phyloP scores from a whole-genome alignment of 176 grass and related monocot genomes.

The Echinochloa phyllopogon region DNA sequence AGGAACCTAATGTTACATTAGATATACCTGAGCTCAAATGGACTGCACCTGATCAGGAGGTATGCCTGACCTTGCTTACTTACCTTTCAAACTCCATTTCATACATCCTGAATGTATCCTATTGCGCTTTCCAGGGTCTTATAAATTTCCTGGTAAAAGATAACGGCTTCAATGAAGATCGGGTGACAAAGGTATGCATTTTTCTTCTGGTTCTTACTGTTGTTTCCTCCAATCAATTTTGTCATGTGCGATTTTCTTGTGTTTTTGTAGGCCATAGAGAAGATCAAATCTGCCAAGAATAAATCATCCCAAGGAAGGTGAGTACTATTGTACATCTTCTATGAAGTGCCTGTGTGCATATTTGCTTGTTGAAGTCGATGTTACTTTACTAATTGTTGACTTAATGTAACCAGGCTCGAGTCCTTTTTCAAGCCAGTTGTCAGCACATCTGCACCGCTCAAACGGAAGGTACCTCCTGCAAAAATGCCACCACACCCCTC shows the following conservation, averaged over 20 bases:
- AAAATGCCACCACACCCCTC: conserved; percentile 9
- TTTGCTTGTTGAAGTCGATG: conserved; percentile 15
- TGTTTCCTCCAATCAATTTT: conserved; percentile 8
- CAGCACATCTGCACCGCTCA: conserved; percentile 42
- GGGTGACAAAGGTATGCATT: conserved; percentile 76
- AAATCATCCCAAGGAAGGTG: conserved; percentile 79
- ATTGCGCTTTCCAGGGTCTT: conserved; percentile 55
- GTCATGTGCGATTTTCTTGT: conserved; percentile 20
- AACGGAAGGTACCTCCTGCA: conserved; percentile 55
- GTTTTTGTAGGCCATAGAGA: conserved; percentile 82
- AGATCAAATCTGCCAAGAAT: conserved; percentile 85
- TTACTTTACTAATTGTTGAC: not conserved
- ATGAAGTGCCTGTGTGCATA: not conserved
- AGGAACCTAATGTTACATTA: conserved; percentile 72
- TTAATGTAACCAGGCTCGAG: conserved; percentile 52
- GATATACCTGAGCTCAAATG: conserved; percentile 83
- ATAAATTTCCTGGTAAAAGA: conserved; percentile 77
- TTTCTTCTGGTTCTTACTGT: conserved; percentile 25
- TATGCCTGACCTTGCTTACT: conserved; percentile 16
- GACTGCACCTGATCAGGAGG: conserved; percentile 82
- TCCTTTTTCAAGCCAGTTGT: conserved; percentile 69
- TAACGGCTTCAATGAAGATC: conserved; percentile 87
- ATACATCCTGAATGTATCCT: not conserved
- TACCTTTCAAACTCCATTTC: conserved; percentile 11
- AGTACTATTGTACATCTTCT: conserved; percentile 19